Percentiles rank a stretch among this genome's conserved stretches.
These are phyloP conservation scores for Microbotryum silenes-acaulis DNA, from an alignment of 1,284 basidiomycete genomes.

Conservation along the genomic window DNA sequence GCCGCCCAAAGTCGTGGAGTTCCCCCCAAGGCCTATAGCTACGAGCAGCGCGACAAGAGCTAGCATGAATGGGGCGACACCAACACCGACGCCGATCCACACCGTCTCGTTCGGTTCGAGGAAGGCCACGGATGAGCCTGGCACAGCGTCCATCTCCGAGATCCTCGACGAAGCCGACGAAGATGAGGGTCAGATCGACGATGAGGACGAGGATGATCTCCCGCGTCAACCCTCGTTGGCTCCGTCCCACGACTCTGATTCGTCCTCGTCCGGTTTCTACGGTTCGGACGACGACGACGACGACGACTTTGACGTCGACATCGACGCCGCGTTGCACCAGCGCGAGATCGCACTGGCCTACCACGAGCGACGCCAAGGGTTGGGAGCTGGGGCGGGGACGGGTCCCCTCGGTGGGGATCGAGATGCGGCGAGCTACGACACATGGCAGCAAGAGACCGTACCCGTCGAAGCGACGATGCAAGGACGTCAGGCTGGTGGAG, in stretches of 20 bases:
- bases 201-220: conserved; percentile 8
- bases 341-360: conserved; percentile 34
- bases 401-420: conserved; percentile 30
- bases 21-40: neutral
- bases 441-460: conserved; percentile 24
- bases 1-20: neutral
- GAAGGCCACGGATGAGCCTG: neutral
- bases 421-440: conserved; percentile 14
- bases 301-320: conserved; percentile 28
- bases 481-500: neutral
- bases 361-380: conserved; percentile 25
- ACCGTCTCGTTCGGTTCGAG: conserved; percentile 22
- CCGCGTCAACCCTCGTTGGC: conserved; percentile 1
- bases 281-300: conserved; percentile 15
- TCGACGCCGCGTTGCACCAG: conserved; percentile 31
- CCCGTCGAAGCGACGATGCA: conserved; percentile 18
- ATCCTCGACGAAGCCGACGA: too few species aligned
- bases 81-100: conserved; percentile 16
- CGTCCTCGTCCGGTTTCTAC: conserved; percentile 2
- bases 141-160: too few species aligned
- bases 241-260: conserved; percentile 3
- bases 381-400: conserved; percentile 32
- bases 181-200: conserved; percentile 1
- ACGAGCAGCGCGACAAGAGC: neutral
- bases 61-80: neutral